Evolutionary conservation across 2,329 filamentous ascomycete genomes (phyloP), one percentile per base, ranked within the genome.

Genomic region (Pseudogymnoascus sp.): DNA sequence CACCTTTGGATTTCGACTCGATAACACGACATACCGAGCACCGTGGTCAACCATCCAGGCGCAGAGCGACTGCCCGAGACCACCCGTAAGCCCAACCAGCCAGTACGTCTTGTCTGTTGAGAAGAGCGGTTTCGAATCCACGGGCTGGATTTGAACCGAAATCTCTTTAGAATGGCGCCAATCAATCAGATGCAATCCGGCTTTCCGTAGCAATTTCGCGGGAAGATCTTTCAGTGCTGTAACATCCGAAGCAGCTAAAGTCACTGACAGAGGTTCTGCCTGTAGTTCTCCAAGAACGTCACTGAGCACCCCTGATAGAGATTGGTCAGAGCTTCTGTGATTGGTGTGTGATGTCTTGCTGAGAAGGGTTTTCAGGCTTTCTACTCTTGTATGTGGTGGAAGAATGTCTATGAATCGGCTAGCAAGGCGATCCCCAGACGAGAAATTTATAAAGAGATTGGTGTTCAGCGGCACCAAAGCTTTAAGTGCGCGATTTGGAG

Each of bases 11-110:
- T 72, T 73, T 1, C 79, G 75, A 57, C 77, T 79, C 0, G 76
- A 74, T 1, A 82, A 34, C 0, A 73, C 75, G 0, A 80, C 60
- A 37, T 75, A 65, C 10, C 72, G 66, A 0, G 77, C 79, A 0
- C 78, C 79, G 8, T 71, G 70, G 0, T 51, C 61, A 1, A 75
- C 71, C 78, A 79, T 79, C 75, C 74, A 80, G 37, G 72, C 61
- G 57, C 71, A 75, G 0, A 80, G 69, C 0, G 77, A 77, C 13
- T 71, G 71, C 1, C 78, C 79, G 4, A 76, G 37, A 0, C 66
- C 64, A 6, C 72, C 68, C 1, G 68, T 68, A 1, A 75, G 62
- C n/a, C 75, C 75, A 28, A 71, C 66, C 10, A 76, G 57, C 11
- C 71, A 31, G 57, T 77, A 77, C 0, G 75, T 75, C 65, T 70